These are phyloP conservation scores for Scedosporium boydii DNA, from an alignment of 2,329 filamentous ascomycete species.

Conservation along the genomic window DNA sequence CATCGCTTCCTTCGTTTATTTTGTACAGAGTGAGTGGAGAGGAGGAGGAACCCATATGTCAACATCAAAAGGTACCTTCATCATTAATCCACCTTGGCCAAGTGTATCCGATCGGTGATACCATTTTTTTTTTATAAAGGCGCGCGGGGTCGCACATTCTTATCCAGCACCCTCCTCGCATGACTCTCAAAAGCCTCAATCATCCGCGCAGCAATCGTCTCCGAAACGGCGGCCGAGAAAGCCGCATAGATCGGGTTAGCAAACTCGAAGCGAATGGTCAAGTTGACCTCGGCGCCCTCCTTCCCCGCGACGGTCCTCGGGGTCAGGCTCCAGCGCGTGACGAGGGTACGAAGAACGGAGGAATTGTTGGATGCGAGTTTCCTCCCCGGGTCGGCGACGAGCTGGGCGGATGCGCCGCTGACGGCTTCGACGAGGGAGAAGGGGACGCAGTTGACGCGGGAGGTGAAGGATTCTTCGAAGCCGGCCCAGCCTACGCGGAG, in stretches of 20 bases:
- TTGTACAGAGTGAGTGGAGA: background rate
- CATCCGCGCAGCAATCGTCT: constrained; percentile 80
- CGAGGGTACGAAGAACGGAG: constrained; percentile 55
- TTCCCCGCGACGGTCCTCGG: constrained; percentile 18
- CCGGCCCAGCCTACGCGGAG: constrained; percentile 79
- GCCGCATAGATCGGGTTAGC: constrained; percentile 80
- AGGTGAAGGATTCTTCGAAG: constrained; percentile 76
- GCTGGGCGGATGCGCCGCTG: constrained; percentile 47
- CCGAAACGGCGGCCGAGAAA: constrained; percentile 71
- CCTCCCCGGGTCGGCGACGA: constrained; percentile 19
- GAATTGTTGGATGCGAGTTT: constrained; percentile 17
- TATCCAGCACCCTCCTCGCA: constrained; percentile 49
- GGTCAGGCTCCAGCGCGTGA: constrained; percentile 59
- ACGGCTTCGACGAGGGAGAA: constrained; percentile 67
- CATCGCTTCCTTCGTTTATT: background rate
- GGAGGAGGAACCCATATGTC: background rate
- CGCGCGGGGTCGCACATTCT: constrained; percentile 5
- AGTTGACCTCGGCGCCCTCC: constrained; percentile 55
- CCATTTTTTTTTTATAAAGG: background rate
- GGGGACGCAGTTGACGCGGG: constrained; percentile 68
- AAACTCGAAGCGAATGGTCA: constrained; percentile 76
- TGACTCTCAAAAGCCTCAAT: constrained; percentile 85
- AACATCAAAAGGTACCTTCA: background rate
- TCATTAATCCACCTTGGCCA: background rate
- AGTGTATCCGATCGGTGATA: background rate